Conservation (phyloP, 2,329 filamentous ascomycete species). For the Aspergillus glaucus region DNA sequence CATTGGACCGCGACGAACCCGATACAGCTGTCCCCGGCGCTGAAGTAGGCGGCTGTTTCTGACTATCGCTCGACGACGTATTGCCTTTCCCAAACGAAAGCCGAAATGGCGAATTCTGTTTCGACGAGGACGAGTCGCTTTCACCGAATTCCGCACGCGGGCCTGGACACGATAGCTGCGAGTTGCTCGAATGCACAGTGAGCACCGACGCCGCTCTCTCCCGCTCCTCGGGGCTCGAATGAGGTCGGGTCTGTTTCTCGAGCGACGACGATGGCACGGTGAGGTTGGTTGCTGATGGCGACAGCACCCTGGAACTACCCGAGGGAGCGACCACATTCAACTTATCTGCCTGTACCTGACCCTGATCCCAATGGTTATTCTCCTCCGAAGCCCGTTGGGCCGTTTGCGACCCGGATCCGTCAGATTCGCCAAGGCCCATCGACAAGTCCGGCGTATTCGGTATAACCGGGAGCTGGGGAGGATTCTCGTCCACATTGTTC, state of each 20-base stretch:
- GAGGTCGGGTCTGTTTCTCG: constrained; percentile 22
- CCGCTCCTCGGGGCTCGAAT: constrained; percentile 26
- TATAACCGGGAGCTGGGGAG: constrained; percentile 29
- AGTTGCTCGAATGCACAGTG: constrained; percentile 20
- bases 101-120: constrained; percentile 31
- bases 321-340: constrained; percentile 11
- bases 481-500: constrained; percentile 16
- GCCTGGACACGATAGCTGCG: constrained; percentile 18
- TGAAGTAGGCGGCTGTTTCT: constrained; percentile 24
- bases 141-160: constrained; percentile 14
- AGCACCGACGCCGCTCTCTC: constrained; percentile 14
- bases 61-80: constrained; percentile 16
- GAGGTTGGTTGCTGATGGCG: constrained; percentile 24
- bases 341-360: constrained; percentile 10
- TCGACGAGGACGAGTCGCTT: constrained; percentile 23
- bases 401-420: constrained; percentile 6
- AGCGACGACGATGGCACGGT: constrained; percentile 19
- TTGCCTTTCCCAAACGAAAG: constrained; percentile 30
- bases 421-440: constrained; percentile 22
- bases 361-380: constrained; percentile 16
- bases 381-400: constrained; percentile 1
- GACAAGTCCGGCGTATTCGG: constrained; percentile 22
- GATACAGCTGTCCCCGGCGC: constrained; percentile 16
- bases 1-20: constrained; percentile 15
- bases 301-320: constrained; percentile 16